These are phyloP conservation scores for Cryptococcus wingfieldii DNA, from an alignment of 1,284 basidiomycete species.

Conservation along the genomic window DNA sequence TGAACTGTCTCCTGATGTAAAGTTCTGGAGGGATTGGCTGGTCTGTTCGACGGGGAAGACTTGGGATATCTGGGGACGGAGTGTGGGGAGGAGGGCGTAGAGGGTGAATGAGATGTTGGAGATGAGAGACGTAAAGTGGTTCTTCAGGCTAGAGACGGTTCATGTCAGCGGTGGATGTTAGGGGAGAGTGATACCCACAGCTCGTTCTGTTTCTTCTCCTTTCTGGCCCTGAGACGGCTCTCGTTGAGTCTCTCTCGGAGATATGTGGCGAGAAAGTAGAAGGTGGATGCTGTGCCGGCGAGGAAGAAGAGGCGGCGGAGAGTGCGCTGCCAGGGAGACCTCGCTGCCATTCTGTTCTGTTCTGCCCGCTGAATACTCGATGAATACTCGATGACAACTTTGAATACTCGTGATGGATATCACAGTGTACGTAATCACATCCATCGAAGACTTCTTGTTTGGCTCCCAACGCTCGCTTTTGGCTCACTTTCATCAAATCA, in stretches of 20 bases:
- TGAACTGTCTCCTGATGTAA: conserved; percentile 2
- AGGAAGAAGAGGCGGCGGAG: conserved; percentile 31
- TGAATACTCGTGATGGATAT: too few species aligned
- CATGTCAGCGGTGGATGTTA: background rate
- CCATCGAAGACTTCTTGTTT: conserved; percentile 5
- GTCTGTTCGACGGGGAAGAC: conserved; percentile 42
- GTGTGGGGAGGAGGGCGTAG: conserved; percentile 47
- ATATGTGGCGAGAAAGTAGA: conserved; percentile 37
- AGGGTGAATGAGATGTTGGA: conserved; percentile 47
- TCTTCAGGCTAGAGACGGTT: conserved; percentile 34
- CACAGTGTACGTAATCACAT: too few species aligned
- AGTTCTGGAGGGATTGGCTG: conserved; percentile 33
- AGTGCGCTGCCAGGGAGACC: conserved; percentile 31
- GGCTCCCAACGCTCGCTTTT: background rate
- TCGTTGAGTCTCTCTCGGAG: conserved; percentile 36
- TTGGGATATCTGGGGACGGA: conserved; percentile 38
- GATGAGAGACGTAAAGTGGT: conserved; percentile 44
- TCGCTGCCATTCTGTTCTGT: background rate
- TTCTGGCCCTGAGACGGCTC: conserved; percentile 30
- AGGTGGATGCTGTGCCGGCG: conserved; percentile 31
- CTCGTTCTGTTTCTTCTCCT: conserved; percentile 34
- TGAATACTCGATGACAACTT: too few species aligned
- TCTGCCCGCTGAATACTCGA: too few species aligned
- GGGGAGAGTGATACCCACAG: conserved; percentile 21
- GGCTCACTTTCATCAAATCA: background rate